phyloP scores from a whole-genome alignment of 1,284 basidiomycete species.

The Ceratobasidium papillatum region DNA sequence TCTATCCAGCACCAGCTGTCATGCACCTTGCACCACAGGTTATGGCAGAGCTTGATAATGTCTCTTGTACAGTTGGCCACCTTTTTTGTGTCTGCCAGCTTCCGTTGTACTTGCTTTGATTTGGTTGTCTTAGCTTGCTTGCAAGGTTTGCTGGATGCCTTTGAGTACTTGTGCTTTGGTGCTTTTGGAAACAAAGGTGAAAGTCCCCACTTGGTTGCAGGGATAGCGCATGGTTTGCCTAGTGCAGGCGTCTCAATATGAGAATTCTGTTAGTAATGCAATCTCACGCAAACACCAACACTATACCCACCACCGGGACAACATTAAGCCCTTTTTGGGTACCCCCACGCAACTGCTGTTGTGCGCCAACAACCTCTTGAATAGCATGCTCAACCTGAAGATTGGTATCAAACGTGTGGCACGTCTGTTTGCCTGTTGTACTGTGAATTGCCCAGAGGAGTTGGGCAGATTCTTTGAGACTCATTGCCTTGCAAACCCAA shows the following conservation, averaged over 20 bases:
- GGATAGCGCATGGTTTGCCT: background rate
- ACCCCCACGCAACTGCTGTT: background rate
- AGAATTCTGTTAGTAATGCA: background rate
- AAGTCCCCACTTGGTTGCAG: background rate
- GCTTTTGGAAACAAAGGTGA: background rate
- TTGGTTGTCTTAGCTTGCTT: background rate
- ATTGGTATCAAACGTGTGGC: background rate
- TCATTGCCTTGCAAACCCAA: background rate
- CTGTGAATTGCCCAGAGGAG: background rate
- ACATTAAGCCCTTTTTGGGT: background rate
- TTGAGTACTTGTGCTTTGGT: background rate
- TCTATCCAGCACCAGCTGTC: background rate
- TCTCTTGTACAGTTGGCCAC: background rate
- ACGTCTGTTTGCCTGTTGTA: background rate
- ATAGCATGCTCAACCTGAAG: background rate
- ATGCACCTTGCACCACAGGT: background rate
- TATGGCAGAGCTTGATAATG: background rate
- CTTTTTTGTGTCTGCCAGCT: background rate
- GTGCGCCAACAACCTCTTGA: background rate
- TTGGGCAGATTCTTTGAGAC: background rate
- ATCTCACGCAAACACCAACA: background rate
- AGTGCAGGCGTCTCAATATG: background rate
- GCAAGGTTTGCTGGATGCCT: background rate
- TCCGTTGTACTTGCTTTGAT: background rate
- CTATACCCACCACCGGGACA: background rate